These are phyloP conservation scores for Eucalyptus curtisii DNA, from an alignment of 345 rosid genomes.

Conservation along the genomic window DNA sequence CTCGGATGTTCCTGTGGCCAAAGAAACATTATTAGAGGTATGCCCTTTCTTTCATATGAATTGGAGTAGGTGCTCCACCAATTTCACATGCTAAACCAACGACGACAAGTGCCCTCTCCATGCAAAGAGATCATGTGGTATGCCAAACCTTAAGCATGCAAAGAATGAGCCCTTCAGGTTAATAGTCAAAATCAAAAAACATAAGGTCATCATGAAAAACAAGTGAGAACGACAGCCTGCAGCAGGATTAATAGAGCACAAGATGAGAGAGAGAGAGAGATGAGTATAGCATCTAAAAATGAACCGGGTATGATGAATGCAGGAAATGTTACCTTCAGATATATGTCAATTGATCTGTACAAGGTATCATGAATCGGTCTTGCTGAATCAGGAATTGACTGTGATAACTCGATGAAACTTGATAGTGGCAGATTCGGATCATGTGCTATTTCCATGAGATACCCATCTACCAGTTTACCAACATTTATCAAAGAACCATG, in stretches of 20 bases:
- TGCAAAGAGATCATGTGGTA: not conserved
- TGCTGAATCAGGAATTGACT: conserved; percentile 53
- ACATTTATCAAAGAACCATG: conserved; percentile 41
- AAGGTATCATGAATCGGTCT: conserved; percentile 68
- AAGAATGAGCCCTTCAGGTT: not conserved
- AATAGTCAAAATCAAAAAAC: not conserved
- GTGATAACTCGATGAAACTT: conserved; percentile 45
- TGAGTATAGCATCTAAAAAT: not conserved
- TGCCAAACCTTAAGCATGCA: not conserved
- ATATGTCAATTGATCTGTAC: conserved; percentile 75
- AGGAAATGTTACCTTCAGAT: conserved; percentile 49
- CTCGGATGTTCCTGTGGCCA: conserved; percentile 52
- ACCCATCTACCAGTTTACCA: conserved; percentile 64
- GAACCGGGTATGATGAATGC: not conserved
- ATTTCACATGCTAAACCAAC: not conserved
- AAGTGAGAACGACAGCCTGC: not conserved
- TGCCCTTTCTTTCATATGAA: not conserved
- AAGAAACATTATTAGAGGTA: not conserved
- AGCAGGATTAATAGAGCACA: not conserved
- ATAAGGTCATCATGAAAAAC: not conserved
- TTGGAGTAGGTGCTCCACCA: not conserved
- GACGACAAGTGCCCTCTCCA: not conserved
- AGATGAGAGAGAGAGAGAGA: not conserved
- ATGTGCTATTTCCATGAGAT: conserved; percentile 43
- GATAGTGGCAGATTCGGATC: conserved; percentile 33